These are phyloP conservation scores for Scheffersomyces ergatensis DNA, from an alignment of 805 yeast genomes.

Conservation along the genomic window DNA sequence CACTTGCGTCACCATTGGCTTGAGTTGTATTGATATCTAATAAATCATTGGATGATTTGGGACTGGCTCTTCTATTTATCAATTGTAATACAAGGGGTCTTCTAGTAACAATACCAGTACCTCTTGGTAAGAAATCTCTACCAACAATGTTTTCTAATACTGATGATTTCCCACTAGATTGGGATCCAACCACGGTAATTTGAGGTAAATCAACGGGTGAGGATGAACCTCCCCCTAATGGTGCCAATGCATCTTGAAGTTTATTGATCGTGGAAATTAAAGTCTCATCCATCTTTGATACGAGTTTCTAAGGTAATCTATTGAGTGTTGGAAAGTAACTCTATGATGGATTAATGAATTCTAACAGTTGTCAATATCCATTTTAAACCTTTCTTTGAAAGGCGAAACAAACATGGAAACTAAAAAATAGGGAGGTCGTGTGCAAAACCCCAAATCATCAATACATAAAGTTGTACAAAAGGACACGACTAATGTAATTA, in stretches of 20 bases:
- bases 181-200: constrained; percentile 94
- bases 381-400: too few relatives aligned
- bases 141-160: constrained; percentile 91
- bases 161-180: constrained; percentile 85
- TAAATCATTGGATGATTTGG: constrained; percentile 27
- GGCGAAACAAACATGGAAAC: too few relatives aligned
- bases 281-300: constrained; percentile 64
- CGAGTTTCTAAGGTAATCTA: too few relatives aligned
- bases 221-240: constrained; percentile 83
- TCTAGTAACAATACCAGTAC: constrained; percentile 90
- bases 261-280: constrained; percentile 84
- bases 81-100: constrained; percentile 82
- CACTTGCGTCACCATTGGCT: constrained; percentile 50
- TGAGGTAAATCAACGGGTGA: constrained; percentile 94
- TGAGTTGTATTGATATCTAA: constrained; percentile 44
- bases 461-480: too few relatives aligned
- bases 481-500: too few relatives aligned
- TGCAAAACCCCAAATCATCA: too few relatives aligned
- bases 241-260: constrained; percentile 95
- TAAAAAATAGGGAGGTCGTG: too few relatives aligned
- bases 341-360: too few relatives aligned
- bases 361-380: too few relatives aligned
- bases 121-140: constrained; percentile 86
- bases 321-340: too few relatives aligned
- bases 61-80: constrained; percentile 58